phyloP scores from a whole-genome alignment of 2,329 filamentous ascomycete species.

The Calcarisporium arbuscula region DNA sequence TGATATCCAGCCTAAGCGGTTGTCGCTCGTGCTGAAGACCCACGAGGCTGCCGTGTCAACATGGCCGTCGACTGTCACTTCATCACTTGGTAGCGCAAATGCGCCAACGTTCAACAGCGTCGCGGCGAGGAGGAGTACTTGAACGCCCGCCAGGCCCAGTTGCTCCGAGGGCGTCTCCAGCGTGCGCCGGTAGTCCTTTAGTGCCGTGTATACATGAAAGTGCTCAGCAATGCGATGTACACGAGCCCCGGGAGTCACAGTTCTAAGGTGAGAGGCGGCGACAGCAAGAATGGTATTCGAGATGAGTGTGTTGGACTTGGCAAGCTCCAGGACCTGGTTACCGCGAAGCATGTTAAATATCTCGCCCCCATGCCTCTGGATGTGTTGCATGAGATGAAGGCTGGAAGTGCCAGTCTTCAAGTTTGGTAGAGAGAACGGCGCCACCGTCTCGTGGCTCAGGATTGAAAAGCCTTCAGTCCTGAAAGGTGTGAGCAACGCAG shows the following conservation, averaged over 20 bases:
- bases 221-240: conserved; percentile 15
- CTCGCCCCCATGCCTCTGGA: conserved; percentile 7
- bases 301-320: conserved; percentile 12
- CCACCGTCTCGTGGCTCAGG: no score
- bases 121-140: conserved; percentile 16
- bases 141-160: conserved; percentile 12
- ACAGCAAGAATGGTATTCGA: conserved; percentile 16
- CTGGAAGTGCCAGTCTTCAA: conserved; percentile 14
- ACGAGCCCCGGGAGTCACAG: conserved; percentile 2
- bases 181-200: conserved; percentile 14
- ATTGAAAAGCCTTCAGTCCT: no score
- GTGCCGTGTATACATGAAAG: conserved; percentile 16
- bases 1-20: conserved; percentile 16
- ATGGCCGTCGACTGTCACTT: conserved; percentile 7
- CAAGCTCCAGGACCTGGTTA: conserved; percentile 7
- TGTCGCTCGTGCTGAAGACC: conserved; percentile 13
- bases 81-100: no score
- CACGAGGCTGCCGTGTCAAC: conserved; percentile 12
- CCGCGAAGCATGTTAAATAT: conserved; percentile 3
- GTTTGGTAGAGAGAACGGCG: no score
- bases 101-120: conserved; percentile 17
- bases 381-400: conserved; percentile 12
- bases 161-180: conserved; percentile 12
- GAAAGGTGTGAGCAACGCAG: no score
- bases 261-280: conserved; percentile 17